Conservation (phyloP, 2,329 filamentous ascomycete genomes). For the Colletotrichum brevisporum region DNA sequence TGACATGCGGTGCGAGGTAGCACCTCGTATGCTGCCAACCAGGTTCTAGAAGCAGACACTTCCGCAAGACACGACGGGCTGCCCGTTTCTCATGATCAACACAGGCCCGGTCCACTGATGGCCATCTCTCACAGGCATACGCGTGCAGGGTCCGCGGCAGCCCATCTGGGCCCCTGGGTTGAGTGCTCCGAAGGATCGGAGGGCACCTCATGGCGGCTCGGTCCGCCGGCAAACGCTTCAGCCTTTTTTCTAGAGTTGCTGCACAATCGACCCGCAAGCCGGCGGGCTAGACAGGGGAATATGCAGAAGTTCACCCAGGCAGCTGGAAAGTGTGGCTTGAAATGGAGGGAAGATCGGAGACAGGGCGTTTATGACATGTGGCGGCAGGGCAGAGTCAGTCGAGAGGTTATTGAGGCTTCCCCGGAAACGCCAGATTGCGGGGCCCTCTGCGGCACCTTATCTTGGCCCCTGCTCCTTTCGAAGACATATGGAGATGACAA, state of each 20-base stretch:
- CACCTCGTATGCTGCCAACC: neutral
- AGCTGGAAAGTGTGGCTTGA: slow-evolving; percentile 1
- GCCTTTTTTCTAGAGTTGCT: neutral
- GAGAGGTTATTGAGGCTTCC: neutral
- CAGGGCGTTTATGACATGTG: neutral
- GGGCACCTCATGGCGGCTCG: slow-evolving; percentile 19
- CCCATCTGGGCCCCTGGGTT: slow-evolving; percentile 20
- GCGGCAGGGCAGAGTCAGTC: neutral
- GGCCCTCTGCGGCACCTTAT: slow-evolving; percentile 22
- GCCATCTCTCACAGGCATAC: neutral
- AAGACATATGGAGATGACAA: neutral
- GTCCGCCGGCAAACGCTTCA: slow-evolving; percentile 21
- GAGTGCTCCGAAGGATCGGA: slow-evolving; percentile 19
- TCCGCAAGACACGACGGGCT: neutral
- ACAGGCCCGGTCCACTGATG: neutral
- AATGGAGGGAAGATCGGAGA: neutral
- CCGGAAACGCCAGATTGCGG: slow-evolving; percentile 4
- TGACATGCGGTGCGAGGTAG: neutral
- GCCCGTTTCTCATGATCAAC: no score
- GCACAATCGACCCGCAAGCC: neutral
- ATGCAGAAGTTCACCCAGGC: slow-evolving; percentile 25
- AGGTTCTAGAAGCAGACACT: no score
- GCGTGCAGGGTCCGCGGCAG: neutral
- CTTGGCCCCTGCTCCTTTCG: slow-evolving; percentile 4
- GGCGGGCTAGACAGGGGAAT: slow-evolving; percentile 33